Evolutionary conservation across 1,284 basidiomycete species (phyloP).

Genomic region (Exobasidium rhododendri): DNA sequence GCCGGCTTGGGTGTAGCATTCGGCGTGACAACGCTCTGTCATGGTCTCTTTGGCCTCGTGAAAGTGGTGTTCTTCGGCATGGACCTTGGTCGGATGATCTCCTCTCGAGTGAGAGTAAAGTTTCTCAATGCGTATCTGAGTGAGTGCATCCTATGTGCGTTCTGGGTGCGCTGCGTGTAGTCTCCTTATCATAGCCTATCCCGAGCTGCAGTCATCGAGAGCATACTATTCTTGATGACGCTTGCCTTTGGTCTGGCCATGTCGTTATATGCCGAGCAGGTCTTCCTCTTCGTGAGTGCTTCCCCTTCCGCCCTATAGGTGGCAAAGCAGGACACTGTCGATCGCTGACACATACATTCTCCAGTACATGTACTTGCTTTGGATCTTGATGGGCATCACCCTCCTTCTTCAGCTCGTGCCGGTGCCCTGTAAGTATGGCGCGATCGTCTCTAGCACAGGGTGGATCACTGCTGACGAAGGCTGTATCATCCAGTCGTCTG

Average conservation of each 20-base stretch:
- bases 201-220: background rate
- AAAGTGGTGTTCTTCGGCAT: background rate
- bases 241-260: background rate
- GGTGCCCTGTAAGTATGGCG: background rate
- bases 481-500: too few species aligned
- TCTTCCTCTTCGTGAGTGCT: too few species aligned
- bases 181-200: too few species aligned
- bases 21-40: background rate
- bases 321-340: too few species aligned
- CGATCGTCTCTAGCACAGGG: too few species aligned
- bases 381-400: background rate
- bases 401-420: background rate
- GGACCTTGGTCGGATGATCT: background rate
- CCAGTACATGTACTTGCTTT: too few species aligned
- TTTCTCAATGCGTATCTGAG: background rate
- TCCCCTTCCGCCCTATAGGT: too few species aligned
- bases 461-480: too few species aligned
- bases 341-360: too few species aligned
- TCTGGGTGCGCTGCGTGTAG: too few species aligned
- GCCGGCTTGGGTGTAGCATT: background rate
- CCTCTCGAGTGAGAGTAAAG: background rate
- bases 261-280: too few species aligned
- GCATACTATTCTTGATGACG: background rate
- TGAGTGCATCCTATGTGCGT: background rate
- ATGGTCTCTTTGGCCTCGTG: background rate